Evolutionary conservation across 352 stramenopile genomes (phyloP), one percentile per base, ranked within the genome.

Genomic region (Phytophthora rubi): DNA sequence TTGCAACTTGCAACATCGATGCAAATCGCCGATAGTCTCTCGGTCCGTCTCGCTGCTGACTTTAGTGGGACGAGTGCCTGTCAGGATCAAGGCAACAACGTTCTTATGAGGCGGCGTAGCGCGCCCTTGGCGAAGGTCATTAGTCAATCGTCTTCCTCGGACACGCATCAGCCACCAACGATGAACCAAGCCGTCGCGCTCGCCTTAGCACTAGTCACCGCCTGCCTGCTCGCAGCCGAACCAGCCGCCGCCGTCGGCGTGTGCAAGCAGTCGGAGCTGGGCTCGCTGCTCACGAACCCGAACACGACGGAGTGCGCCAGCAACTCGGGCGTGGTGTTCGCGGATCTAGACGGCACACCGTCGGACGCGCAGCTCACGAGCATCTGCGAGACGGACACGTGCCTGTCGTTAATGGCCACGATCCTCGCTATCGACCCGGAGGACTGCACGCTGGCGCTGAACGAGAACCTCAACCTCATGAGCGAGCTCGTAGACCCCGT

Each of bases 401-500:
- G 77, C 21, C 42, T 73, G 28, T 62, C 54, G 21, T 57, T 85
- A 57, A 71, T 85, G 47, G 68, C 51, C 12, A 44, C 77, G 53
- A 82, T 85, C 63, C 64, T 85, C 10, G 68, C 39, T 28, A 54
- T 82, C 55, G 35, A 81, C 55, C 71, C 63, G 35, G 59, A 64
- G 4, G 77, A 85, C 66, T 85, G 77, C 58, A 79, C 71, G 33
- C 65, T 85, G 45, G 59, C 71, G 0, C 56, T 69, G 18, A 76
- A 75, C 51, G 66, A 70, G 55, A 75, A 73, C 26, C 52, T 85
- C 16, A 70, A 71, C 47, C 68, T 85, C 64, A 70, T 81, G 67
- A 82, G 74, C 56, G 71, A 85, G 26, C 58, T 85, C 28, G 77
- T 85, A 35, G 68, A 82, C 49, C 77, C 77, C 21, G 72, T 74